Base-by-base conservation (phyloP, 2,329 filamentous ascomycete genomes). In the Talaromyces rugulosus region DNA sequence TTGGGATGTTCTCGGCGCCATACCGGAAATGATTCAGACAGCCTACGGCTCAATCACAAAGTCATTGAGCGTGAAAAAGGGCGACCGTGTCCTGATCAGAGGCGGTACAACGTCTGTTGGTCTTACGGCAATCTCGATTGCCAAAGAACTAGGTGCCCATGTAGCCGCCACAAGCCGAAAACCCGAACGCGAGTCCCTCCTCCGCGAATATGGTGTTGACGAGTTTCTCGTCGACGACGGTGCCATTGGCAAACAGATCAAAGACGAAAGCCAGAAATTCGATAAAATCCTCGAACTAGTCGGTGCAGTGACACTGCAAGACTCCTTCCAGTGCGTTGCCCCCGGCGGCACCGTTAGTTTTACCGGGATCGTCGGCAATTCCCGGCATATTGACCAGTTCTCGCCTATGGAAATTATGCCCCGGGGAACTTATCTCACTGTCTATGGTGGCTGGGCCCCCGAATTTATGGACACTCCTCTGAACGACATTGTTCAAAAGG, bases 1-100 rank as follows among this genome's bases (percentile, higher is more conserved):
- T 0, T 82, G 80, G 80, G 72, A 75, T 31, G 68, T 74, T 2
- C 64, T 83, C 1, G 81, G 79, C 5, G 80, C 81, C 0, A 69
- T 81, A 58, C 80, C 80, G 2, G 81, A 82, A 68, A 83, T 83
- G 80, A 62, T 83, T 62, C 80, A 82, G 69, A 83, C 81, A 2
- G 77, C 81, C 1, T 82, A 76, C 67, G 81, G 81, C 0, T 72
- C 73, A 6, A 62, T 83, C 42, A 75, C 77, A n/a, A 71, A 68
- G 53, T 68, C 72, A 4, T 66, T 83, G 54, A 67, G 72, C 51
- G 58, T 82, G 23, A 59, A 73, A 54, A 67, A 71, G 11, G 76
- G 74, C 0, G 79, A 83, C 11, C 74, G 71, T 14, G 61, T 83
- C 58, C 69, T 83, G n/a, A 72, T 83, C n/a, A 71, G 81, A 5